Conservation (phyloP, 129 eudicot genomes). For the Saposhnikovia divaricata region DNA sequence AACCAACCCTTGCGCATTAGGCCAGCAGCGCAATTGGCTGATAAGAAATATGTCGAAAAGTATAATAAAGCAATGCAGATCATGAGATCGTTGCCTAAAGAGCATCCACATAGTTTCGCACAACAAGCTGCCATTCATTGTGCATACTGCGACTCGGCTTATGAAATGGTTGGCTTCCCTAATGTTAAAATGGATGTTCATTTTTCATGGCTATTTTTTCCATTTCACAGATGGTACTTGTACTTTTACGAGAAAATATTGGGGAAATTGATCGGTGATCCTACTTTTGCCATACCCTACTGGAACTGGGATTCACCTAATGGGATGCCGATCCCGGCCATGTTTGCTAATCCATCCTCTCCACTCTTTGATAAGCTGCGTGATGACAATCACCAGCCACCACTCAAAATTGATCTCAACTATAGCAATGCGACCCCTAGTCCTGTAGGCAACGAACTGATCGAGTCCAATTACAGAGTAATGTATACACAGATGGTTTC, state of each 20-base stretch:
- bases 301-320: conserved; percentile 42
- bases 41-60: conserved; percentile 9
- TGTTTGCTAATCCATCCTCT: conserved; percentile 15
- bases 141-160: conserved; percentile 38
- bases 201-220: conserved; percentile 46
- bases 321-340: conserved; percentile 25
- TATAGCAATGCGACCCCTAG: conserved; percentile 6
- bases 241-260: conserved; percentile 38
- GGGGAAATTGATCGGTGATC: conserved; percentile 33
- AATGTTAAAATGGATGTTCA: conserved; percentile 30
- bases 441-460: not conserved
- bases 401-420: conserved; percentile 21
- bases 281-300: conserved; percentile 33
- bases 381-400: conserved; percentile 22
- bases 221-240: conserved; percentile 47
- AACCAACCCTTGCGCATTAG: conserved; percentile 17
- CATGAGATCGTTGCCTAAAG: conserved; percentile 36
- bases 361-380: conserved; percentile 29
- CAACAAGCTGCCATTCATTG: conserved; percentile 46
- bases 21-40: conserved; percentile 29
- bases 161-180: conserved; percentile 25
- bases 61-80: conserved; percentile 23
- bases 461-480: conserved; percentile 22
- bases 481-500: conserved; percentile 48
- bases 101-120: conserved; percentile 35